These are phyloP conservation scores for Ascochyta fabae DNA, from an alignment of 2,329 filamentous ascomycete genomes.

Conservation along the genomic window DNA sequence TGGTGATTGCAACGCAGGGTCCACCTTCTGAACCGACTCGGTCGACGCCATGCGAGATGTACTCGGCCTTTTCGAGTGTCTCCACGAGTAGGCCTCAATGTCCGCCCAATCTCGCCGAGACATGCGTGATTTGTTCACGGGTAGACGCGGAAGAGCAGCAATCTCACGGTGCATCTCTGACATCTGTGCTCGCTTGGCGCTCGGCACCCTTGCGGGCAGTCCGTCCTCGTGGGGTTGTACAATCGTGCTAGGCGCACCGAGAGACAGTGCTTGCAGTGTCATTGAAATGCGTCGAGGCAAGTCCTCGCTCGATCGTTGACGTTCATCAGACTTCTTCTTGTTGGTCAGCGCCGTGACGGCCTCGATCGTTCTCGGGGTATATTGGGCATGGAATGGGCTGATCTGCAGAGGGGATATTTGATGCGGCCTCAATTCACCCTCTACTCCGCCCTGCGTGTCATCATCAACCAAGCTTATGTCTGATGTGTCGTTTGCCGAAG, in stretches of 20 bases:
- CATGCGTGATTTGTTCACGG: conserved; percentile 36
- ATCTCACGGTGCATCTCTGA: conserved; percentile 42
- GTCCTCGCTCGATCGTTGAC: conserved; percentile 35
- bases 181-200: conserved; percentile 29
- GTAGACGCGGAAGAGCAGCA: conserved; percentile 38
- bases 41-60: conserved; percentile 23
- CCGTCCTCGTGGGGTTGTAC: conserved; percentile 7
- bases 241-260: conserved; percentile 22
- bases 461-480: conserved; percentile 16
- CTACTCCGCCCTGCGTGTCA: conserved; percentile 12
- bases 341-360: conserved; percentile 19
- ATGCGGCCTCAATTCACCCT: conserved; percentile 12
- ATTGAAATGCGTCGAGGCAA: conserved; percentile 32
- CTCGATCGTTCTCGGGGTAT: conserved; percentile 21
- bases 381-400: conserved; percentile 26
- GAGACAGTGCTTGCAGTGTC: conserved; percentile 29
- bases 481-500: conserved; percentile 15
- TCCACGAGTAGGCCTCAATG: conserved; percentile 42
- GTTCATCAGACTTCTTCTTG: conserved; percentile 20
- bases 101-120: conserved; percentile 46
- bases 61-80: conserved; percentile 33
- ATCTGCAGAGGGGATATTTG: conserved; percentile 21
- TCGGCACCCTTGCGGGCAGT: conserved; percentile 16
- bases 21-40: conserved; percentile 19
- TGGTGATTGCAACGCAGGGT: conserved; percentile 27